These are phyloP conservation scores for Gracilaria domingensis DNA, from an alignment of 23 red algal species.

Conservation along the genomic window DNA sequence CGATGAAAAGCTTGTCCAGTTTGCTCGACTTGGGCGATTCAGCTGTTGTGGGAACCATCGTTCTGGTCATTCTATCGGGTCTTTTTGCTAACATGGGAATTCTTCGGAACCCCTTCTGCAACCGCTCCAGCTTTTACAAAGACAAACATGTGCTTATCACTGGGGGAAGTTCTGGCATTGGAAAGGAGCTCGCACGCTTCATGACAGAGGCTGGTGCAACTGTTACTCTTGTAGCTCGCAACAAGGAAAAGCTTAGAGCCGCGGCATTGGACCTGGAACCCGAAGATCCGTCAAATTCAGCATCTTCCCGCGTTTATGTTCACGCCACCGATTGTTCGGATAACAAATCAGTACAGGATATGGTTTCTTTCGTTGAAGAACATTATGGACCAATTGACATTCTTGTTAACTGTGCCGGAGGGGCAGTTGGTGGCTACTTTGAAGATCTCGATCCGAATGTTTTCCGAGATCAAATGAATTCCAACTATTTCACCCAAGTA, in stretches of 20 bases:
- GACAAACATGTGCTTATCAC: conserved; percentile 78
- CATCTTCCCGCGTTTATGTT: conserved; percentile 43
- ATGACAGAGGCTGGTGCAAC: conserved; percentile 56
- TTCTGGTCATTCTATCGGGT: not conserved
- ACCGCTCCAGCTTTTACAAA: conserved; percentile 51
- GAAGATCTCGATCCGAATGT: conserved; percentile 55
- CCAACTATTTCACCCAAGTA: conserved; percentile 80
- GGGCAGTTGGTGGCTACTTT: conserved; percentile 83
- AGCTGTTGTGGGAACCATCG: not conserved
- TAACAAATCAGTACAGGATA: conserved; percentile 37
- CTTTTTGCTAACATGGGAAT: conserved; percentile 61
- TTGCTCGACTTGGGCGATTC: not conserved
- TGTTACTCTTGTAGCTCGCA: conserved; percentile 88
- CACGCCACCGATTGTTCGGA: conserved; percentile 61
- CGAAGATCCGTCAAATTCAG: conserved; percentile 4
- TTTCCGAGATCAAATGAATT: conserved; percentile 71
- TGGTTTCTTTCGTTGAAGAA: conserved; percentile 57
- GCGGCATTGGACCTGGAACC: conserved; percentile 65
- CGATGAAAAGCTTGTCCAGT: not conserved
- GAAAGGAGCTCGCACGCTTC: conserved; percentile 66
- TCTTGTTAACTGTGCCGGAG: conserved; percentile 85
- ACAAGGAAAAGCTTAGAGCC: conserved; percentile 41
- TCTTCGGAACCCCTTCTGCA: conserved; percentile 2
- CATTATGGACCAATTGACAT: conserved; percentile 74
- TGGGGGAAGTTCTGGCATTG: conserved; percentile 80